Base-by-base conservation (phyloP, 1,139 yeast species). In the Suhomyces bolitotheri region DNA sequence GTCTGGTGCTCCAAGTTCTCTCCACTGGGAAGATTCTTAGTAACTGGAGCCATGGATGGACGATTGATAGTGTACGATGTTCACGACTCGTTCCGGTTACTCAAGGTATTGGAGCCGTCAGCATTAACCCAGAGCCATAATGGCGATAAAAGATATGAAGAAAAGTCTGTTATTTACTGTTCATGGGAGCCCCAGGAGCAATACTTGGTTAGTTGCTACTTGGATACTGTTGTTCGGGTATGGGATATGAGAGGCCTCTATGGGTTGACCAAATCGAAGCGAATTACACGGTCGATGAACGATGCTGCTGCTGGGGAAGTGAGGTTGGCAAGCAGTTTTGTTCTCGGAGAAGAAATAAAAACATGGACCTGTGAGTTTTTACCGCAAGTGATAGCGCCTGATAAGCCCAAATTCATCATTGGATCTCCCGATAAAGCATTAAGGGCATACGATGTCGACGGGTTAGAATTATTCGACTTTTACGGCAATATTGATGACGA, bases 1-100 rank as follows among this genome's bases (percentile, higher is more conserved):
- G 94, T 87, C 5, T 90, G 97, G 97, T 82, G 72, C 51, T 69
- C 84, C 11, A 76, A 77, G 41, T 89, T 87, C 53, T 83, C 94
- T 3, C 87, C 89, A 26, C 73, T 76, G 60, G 97, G 97, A 2
- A 71, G 69, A 41, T 80, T 67, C 44, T 63, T 90, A 33, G 95
- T 88, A 7, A 76, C 92, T 0, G 88, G 92, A 0, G 81, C 94
- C 8, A 73, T 79, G 14, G 95, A 87, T 51, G 75, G 80, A 4
- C 68, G 73, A 17, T 66, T 88, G 23, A 64, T 80, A 20, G 67
- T 89, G 12, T 87, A 87, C 63, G 84, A 82, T 53, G 87, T 82
- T 1, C 52, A 62, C 4, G 63, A 76, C 27, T 66, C 73, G 33
- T 85, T 80, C 54, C 66, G 66, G 35, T 61, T 77, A 9, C 41